Percentiles rank a stretch among this genome's conserved stretches.
Evolutionary conservation across 1,284 basidiomycete species (phyloP).

Genomic region (Pascua sp.): DNA sequence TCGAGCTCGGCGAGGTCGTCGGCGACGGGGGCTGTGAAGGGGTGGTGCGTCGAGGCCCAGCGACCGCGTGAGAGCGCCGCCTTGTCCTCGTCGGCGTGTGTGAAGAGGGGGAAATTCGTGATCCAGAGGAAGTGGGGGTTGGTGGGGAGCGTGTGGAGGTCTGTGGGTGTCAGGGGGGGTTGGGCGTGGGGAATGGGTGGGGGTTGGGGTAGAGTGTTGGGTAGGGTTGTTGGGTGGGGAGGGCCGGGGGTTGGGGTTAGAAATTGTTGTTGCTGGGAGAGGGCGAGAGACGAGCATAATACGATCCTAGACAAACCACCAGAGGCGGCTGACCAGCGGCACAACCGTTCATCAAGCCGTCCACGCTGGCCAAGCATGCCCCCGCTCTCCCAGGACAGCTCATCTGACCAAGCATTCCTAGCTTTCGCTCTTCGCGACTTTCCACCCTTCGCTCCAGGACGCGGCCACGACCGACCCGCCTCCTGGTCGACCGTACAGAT

Average conservation of each 20-base stretch:
- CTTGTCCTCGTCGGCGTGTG: constrained; percentile 81
- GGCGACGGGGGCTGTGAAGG: constrained; percentile 93
- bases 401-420: too few species aligned
- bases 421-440: too few species aligned
- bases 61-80: constrained; percentile 74
- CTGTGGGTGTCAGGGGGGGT: constrained; percentile 51
- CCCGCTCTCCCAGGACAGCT: too few species aligned
- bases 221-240: neutral
- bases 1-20: constrained; percentile 74
- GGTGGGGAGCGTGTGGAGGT: constrained; percentile 56
- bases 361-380: too few species aligned
- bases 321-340: too few species aligned
- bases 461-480: too few species aligned
- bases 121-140: constrained; percentile 87
- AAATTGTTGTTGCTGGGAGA: neutral
- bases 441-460: too few species aligned
- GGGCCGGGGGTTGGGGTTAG: constrained; percentile 6
- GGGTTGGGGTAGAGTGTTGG: neutral
- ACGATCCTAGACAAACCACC: too few species aligned
- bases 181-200: too few species aligned
- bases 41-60: constrained; percentile 89
- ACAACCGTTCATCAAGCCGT: too few species aligned
- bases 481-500: too few species aligned
- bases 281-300: too few species aligned
- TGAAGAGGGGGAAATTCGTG: constrained; percentile 93